Conservation (phyloP, 768 basidiomycete genomes). For the Galerina sulciceps region DNA sequence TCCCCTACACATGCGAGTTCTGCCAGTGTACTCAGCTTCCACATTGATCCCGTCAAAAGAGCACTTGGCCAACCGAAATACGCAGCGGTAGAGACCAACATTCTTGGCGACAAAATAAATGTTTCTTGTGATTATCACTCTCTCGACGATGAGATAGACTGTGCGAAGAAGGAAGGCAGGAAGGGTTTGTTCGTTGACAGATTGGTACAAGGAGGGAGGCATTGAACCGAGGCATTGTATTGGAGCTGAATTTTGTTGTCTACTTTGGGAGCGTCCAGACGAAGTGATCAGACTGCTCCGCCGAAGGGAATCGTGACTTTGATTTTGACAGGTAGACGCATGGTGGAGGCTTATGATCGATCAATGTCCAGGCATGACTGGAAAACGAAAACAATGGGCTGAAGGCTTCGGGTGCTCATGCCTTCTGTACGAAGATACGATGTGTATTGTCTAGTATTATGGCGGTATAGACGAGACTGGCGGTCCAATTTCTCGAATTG, state of each 20-base stretch:
- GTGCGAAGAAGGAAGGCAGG: neutral
- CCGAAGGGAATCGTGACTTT: slow-evolving; percentile 35
- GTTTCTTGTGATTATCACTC: slow-evolving; percentile 37
- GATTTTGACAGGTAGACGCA: too few species aligned
- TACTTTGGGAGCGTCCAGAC: slow-evolving; percentile 44
- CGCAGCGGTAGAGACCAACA: slow-evolving; percentile 22
- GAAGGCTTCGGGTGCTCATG: slow-evolving; percentile 31
- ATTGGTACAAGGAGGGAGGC: slow-evolving; percentile 35
- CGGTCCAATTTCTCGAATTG: slow-evolving; percentile 32
- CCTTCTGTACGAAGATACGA: slow-evolving; percentile 36
- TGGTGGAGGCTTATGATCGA: neutral
- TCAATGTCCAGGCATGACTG: neutral
- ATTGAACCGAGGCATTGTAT: slow-evolving; percentile 38
- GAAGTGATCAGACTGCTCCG: slow-evolving; percentile 35
- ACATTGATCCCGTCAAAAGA: slow-evolving; percentile 35
- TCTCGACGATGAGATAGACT: neutral
- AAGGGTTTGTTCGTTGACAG: too few species aligned
- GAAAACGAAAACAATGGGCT: slow-evolving; percentile 22
- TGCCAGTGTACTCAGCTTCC: slow-evolving; percentile 41
- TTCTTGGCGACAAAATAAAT: slow-evolving; percentile 36
- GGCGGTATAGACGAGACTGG: neutral
- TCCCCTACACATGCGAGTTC: slow-evolving; percentile 39
- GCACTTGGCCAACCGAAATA: slow-evolving; percentile 14
- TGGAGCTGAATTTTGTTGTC: slow-evolving; percentile 36
- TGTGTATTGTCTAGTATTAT: slow-evolving; percentile 16